A percentile compares a stretch with the other conserved stretches of the same genome.
These are phyloP conservation scores for Aureobasidium sp. DNA, from an alignment of 2,329 filamentous ascomycete species.

Conservation along the genomic window DNA sequence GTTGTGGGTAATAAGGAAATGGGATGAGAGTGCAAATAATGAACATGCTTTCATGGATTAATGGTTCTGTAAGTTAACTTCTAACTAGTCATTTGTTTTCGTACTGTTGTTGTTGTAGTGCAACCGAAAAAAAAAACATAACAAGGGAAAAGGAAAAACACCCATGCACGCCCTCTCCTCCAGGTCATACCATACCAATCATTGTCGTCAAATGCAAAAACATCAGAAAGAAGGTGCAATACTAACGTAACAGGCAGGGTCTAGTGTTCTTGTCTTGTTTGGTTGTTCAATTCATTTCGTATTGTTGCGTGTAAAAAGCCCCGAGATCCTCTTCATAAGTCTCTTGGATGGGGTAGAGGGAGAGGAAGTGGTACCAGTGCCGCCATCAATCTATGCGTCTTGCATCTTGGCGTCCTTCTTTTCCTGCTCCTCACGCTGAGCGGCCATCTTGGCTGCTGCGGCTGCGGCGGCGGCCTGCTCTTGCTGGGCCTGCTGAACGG, in stretches of 20 bases:
- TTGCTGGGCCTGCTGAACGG: slow-evolving; percentile 69
- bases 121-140: not conserved
- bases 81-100: not conserved
- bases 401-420: slow-evolving; percentile 49
- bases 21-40: not conserved
- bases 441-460: slow-evolving; percentile 35
- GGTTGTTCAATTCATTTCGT: not conserved
- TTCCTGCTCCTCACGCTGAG: slow-evolving; percentile 39
- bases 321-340: not conserved
- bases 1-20: no score
- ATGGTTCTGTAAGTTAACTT: not conserved
- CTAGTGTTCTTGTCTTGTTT: not conserved
- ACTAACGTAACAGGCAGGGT: not conserved
- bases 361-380: not conserved
- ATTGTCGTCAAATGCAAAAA: not conserved
- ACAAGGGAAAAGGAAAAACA: no score
- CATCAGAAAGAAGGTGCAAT: no score
- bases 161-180: not conserved
- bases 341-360: no score
- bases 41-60: not conserved
- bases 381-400: not conserved
- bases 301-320: not conserved
- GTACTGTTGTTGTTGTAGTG: not conserved
- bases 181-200: not conserved
- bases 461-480: slow-evolving; percentile 45